Evolutionary conservation across 1,284 basidiomycete species (phyloP), one percentile per base, ranked within the genome.

Genomic region (Athelia psychrophila): DNA sequence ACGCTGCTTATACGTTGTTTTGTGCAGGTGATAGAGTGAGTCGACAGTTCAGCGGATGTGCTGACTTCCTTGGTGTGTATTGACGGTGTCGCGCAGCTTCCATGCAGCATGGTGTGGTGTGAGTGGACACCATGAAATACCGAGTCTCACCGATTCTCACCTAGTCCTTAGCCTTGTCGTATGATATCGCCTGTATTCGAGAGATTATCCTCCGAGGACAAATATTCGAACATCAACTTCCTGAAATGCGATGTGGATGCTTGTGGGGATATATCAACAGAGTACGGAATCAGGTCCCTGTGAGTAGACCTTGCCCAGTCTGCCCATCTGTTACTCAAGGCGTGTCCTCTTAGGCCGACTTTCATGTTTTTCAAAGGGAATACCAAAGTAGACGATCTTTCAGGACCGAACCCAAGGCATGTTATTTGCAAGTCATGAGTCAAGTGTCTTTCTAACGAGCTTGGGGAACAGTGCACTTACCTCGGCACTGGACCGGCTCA

Each of bases 231-330:
- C 45, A 88, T 86, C 52, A 88, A 88, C 65, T 91, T 92, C 68
- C 63, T 90, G 60, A 91, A 91, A 64, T 88, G 86, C 60, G 88
- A 91, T 60, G 87, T 90, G 15, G 88, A 91, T 60, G 80, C 76
- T 48, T 84, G 80, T 13, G 67, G 59, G 57, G 88, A 89, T 50
- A 83, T 91, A 22, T 81, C 88, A 6, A 62, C 69, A 27, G 56
- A 68, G 40, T 91, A 89, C 63, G 67, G 67, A 2, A 76, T 91
- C 45, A 69, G 79, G 32, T 86, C 85, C 1, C 90, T 91, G 87
- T 86, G 59, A 60, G 79, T 65, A 22, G 12, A 19, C 44, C 23
- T 50, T 27, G 51, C 36, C 47, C 49, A 24, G 38, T 42, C 12
- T 35, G 12, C 12, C n/a, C n/a, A 12, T 25, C 15, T 23, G 15